Conservation (phyloP, 352 stramenopile genomes). For the Peronosclerospora sorghi region DNA sequence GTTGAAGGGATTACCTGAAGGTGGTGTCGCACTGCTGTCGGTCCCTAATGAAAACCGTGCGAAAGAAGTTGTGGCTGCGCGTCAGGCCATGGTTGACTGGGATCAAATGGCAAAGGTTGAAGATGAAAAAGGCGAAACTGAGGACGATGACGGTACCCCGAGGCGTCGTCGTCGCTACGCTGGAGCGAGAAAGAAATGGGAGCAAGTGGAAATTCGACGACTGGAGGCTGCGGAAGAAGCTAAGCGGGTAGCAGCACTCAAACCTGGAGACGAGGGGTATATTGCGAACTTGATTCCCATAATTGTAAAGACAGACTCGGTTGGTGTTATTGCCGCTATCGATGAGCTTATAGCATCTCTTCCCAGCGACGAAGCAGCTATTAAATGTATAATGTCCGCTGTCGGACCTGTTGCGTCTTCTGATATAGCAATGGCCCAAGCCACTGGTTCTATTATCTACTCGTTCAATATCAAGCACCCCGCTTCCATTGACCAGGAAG, state of each 20-base stretch:
- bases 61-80: conserved; percentile 66
- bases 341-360: conserved; percentile 74
- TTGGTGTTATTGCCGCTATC: conserved; percentile 92
- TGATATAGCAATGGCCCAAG: conserved; percentile 74
- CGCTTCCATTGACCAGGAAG: conserved; percentile 62
- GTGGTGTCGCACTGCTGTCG: conserved; percentile 63
- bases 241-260: conserved; percentile 56
- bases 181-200: conserved; percentile 44
- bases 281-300: conserved; percentile 92
- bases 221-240: conserved; percentile 55
- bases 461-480: conserved; percentile 84
- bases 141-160: conserved; percentile 8
- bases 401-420: conserved; percentile 73
- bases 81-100: conserved; percentile 64
- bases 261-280: conserved; percentile 69
- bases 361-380: conserved; percentile 45
- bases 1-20: conserved; percentile 74
- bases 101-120: conserved; percentile 54
- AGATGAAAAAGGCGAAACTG: conserved; percentile 38
- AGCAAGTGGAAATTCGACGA: conserved; percentile 54
- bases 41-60: conserved; percentile 65
- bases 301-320: conserved; percentile 97
- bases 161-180: conserved; percentile 41
- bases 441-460: conserved; percentile 76
- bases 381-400: conserved; percentile 80